Base-by-base conservation (phyloP, 495 filamentous ascomycete genomes). In the Talaromyces thailandensis region DNA sequence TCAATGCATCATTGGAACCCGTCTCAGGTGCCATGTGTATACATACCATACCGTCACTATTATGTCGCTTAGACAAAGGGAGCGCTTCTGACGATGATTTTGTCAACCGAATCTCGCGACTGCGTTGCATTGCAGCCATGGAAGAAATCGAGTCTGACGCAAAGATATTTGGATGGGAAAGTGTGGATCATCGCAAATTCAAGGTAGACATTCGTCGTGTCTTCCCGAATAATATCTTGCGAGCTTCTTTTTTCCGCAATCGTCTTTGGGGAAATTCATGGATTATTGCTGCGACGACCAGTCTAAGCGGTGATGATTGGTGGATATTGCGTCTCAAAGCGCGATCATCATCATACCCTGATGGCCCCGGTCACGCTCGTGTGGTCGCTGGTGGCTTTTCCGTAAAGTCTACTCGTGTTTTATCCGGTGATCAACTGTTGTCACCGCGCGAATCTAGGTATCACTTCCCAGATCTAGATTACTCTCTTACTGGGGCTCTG, bases 301-400 rank as follows among this genome's bases (percentile, higher is more conserved):
- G 86, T 70, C 80, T 89, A 71, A 82, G 82, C 65, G 89, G 90
- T 43, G 89, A 94, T 71, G 77, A 74, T 29, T 94, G 89, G 87
- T 93, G 86, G 83, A 73, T 92, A 61, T 71, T 88, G 35, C 84
- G 88, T 71, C 66, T 87, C 76, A 69, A 67, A 56, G 56, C 71
- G 29, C 65, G 32, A 60, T 64, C 21, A 6, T 66, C 23, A 25
- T 48, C 53, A 35, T 23, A 24, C 14, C 25, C 32, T 40, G 18
- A 48, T 28, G 16, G 18, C 6, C 6, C 40, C 18, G 28, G 24
- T 7, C 48, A 32, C 26, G 40, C 50, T 29, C 53, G 58, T 21
- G 21, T 11, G n/a, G 16, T 40, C 45, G 5, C 63, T n/a, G 63
- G 57, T 18, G 57, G 57, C 4, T 61, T 53, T 24, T 53, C 57